Evolutionary conservation across 768 basidiomycete species (phyloP), one percentile per base, ranked within the genome.

Genomic region (Phanerochaete carnosa): DNA sequence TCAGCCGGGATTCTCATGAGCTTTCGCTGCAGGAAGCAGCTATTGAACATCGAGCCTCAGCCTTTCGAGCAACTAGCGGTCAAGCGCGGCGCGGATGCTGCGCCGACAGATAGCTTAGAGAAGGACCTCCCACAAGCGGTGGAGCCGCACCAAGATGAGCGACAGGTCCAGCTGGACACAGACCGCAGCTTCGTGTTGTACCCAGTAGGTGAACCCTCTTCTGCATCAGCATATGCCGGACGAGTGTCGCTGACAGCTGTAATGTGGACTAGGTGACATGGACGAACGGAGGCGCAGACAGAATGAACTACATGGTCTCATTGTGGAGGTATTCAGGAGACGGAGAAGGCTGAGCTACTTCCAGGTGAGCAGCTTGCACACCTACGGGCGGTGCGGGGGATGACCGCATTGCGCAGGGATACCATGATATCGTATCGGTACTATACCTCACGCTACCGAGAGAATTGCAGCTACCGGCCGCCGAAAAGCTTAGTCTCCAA

Each of bases 131-230:
- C 33, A 28, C 4, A 6, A 60, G 65, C 77, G 13, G 30, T 46
- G 2, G 56, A 62, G 23, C 61, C 61, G 25, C 92, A 94, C 69
- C 75, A 73, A 3, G 95, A 97, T 70, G 95, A 96, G 74, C 85
- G 82, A 15, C 95, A 97, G 74, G 93, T 97, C 62, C 75, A 79
- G 59, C 82, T 96, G 33, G 95, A 97, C 74, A 96, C 95, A 1
- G 87, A 95, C 73, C 85, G 95, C 51, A 94, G 93, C 65, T 98
- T 98, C 68, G 92, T 97, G 58, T 78, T 94, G 62, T 98, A 96
- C 75, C 92, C 95, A 69, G 87, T 85, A 82, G 91, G 94, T 91
- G 79, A 75, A 80, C 66, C 59, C 62, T 53, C 25, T 19, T 50
- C 55, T 57, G 35, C 35, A 13, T 62, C 62, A 16, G 22, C 61